Evolutionary conservation across 257 asterid species (phyloP), one percentile per base, ranked within the genome.

Genomic region (Solanum gracilifrons): DNA sequence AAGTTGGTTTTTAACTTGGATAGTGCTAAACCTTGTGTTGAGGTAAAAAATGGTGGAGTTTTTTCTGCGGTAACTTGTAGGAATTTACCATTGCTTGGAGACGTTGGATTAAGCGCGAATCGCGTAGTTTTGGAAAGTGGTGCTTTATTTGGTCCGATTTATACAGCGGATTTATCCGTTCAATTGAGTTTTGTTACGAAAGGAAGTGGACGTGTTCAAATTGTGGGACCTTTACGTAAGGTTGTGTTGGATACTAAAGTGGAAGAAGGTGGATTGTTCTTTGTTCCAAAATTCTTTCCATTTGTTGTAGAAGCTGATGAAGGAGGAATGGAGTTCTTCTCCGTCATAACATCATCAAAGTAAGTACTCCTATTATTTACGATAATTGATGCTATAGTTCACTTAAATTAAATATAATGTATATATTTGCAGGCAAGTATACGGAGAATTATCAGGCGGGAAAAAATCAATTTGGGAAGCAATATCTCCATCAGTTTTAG

Each of bases 151-250:
- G 90, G 76, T 27, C 94, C 95, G 2, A 35, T 33, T 12, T 91
- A 87, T 35, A 60, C 82, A 10, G 76, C 69, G 3, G 91, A 92
- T 68, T 89, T 88, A 0, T 87, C 94, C 1, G 39, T 41, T 41
- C 91, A 86, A 20, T 10, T 92, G 9, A 35, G 91, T 64, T 92
- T 89, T 29, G 90, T 90, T 3, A 20, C 55, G 0, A 76, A 84
- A 76, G 96, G 96, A 23, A 69, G 91, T 37, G 95, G 95, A 3
- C 55, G 71, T 5, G 39, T 92, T 37, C 89, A 90, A 32, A 89
- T 93, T 3, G 87, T 83, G 29, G 94, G 93, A 4, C 89, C 88
- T 7, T 85, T 85, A 36, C 93, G 96, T 2, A n/a, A 85, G 27
- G 75, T 18, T 46, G 88, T 27, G 9, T 88, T 93, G 84, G 92